Evolutionary conservation across 768 basidiomycete genomes (phyloP), one percentile per base, ranked within the genome.

Genomic region (Serendipita indica): DNA sequence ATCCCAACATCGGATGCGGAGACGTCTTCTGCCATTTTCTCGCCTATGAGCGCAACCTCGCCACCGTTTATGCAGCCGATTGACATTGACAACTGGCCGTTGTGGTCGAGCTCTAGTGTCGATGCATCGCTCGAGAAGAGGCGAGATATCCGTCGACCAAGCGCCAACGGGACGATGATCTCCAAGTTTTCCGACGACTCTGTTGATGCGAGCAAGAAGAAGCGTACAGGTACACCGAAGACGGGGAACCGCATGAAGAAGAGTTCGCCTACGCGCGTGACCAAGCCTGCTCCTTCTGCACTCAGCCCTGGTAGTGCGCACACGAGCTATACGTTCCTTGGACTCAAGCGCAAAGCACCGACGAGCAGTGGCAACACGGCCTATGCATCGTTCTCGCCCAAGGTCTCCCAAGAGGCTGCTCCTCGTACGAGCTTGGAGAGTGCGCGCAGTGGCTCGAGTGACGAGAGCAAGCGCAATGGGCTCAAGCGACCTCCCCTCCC

Each of bases 241-340:
- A 22, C 49, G 49, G 41, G 18, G 7, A 43, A 43, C 41, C 18
- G 27, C 22, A 69, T 84, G 83, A 85, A 89, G 1, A 98, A 73
- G 0, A 91, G 89, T 27, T 90, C 94, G 60, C 80, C 80, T 10
- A 84, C 84, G 61, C 83, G 78, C 84, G 97, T 88, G 39, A 97
- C 93, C 45, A 97, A 79, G 69, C 98, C 94, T 12, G 96, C 77
- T 70, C 98, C 96, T 43, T 97, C 92, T 67, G 92, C 87, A 67
- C 86, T 33, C 12, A 41, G 45, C 12, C 35, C 35, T 49, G 41
- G 30, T 22, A 32, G 33, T 34, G 22, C 41, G 2, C 34, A 59
- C 33, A 39, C 28, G 39, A 58, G 2, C 14, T 22, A 61, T 46
- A 49, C 37, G 25, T 22, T 54, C 30, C 22, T 54, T 6, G 49